Conservation (phyloP, 805 yeast species). For the Pichia nanzhaoensis region DNA sequence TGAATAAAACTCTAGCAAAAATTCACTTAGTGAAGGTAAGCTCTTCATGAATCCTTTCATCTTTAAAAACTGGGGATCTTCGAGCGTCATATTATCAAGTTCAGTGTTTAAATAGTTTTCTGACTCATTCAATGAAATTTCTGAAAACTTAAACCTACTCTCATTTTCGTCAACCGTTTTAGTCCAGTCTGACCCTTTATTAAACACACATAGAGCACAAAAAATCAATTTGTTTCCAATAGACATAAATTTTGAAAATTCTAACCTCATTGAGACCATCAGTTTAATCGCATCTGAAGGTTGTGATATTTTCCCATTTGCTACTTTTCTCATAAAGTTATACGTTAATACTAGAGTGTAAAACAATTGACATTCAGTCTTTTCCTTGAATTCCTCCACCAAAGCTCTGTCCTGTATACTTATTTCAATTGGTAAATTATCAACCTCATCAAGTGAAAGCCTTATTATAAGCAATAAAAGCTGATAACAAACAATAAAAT, state of each 20-base stretch:
- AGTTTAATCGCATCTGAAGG: neutral
- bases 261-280: neutral
- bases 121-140: neutral
- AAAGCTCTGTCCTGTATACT: neutral
- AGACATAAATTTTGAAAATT: slow-evolving; percentile 3
- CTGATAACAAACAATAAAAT: slow-evolving; percentile 4
- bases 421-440: slow-evolving; percentile 1
- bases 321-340: slow-evolving; percentile 3
- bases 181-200: neutral
- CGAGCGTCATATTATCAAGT: neutral
- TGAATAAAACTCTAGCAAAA: slow-evolving; percentile 14
- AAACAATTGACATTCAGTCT: slow-evolving; percentile 7
- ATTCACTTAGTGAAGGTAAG: slow-evolving; percentile 14
- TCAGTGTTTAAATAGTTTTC: slow-evolving; percentile 1
- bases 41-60: slow-evolving; percentile 5
- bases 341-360: neutral
- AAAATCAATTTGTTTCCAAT: slow-evolving; percentile 5
- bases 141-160: neutral
- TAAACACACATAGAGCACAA: neutral
- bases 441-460: slow-evolving; percentile 7
- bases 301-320: slow-evolving; percentile 2
- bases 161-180: neutral
- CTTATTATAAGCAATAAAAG: slow-evolving; percentile 3
- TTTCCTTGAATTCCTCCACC: slow-evolving; percentile 1
- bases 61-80: neutral